Base-by-base conservation (phyloP, 352 stramenopile genomes). In the Phytopythium mirpurense region DNA sequence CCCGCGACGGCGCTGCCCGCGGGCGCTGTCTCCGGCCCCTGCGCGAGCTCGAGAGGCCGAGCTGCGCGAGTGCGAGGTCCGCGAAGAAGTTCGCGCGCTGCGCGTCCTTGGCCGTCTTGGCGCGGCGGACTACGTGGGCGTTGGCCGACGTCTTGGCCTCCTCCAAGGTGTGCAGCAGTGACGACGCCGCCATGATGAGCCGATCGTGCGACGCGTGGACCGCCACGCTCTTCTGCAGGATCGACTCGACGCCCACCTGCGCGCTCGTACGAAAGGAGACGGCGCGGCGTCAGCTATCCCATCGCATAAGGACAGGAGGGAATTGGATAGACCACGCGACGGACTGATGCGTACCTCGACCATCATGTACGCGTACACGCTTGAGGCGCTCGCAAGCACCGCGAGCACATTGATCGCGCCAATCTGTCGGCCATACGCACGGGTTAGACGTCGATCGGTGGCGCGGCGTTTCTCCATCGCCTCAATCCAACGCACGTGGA, bases 361-460 rank as follows among this genome's bases (percentile, higher is more conserved):
- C 76, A 89, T 83, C 62, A 72, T 72, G 40, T 74, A 86, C 8
- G 78, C 78, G 45, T 83, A 75, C 15, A 85, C 44, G 14, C 64
- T 50, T 1, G 76, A 87, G 46, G 74, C 63, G 7, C 80, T 65
- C 1, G 61, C 59, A 7, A 89, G 10, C 3, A 64, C 61, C 29
- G 68, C 65, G n/a, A 89, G 60, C 45, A 88, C 68, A 24, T 52
- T 66, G 48, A 83, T 54, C 9, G 61, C 68, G 9, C 63, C 67
- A 11, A 72, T 59, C 70, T 88, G 44, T 10, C 35, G 9, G 38
- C 8, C 29, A 31, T 6, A 38, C 35, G 24, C 0, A 7, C 26
- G 6, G 52, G 3, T 19, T 24, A 35, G 18, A 3, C 19, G 43
- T 2, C 16, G 3, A n/a, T n/a, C n/a, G n/a, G n/a, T n/a, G 2